Conservation (phyloP, 345 rosid genomes). For the Chamaenerion angustifolium region DNA sequence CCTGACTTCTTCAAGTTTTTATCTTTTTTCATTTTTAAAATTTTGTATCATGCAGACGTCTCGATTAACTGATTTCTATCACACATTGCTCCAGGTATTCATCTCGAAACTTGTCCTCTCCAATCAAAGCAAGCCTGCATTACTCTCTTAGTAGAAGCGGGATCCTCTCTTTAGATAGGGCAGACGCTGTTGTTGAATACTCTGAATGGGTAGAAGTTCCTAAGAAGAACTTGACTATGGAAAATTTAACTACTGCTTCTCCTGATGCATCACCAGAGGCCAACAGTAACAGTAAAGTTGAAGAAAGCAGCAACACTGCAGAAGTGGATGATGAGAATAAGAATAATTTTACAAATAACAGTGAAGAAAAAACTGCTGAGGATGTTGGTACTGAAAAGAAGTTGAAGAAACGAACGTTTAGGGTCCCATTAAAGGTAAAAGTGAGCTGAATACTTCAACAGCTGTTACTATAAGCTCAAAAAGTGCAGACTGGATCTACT, state of each 20-base stretch:
- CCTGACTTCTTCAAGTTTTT: not conserved
- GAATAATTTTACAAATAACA: conserved; percentile 19
- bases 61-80: not conserved
- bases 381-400: conserved; percentile 60
- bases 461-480: too few species aligned
- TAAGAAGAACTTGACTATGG: conserved; percentile 52
- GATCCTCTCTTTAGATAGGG: conserved; percentile 71
- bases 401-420: conserved; percentile 70
- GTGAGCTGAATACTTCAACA: not conserved
- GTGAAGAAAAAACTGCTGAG: conserved; percentile 32
- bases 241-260: conserved; percentile 47
- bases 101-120: conserved; percentile 80
- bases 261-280: conserved; percentile 37
- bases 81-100: conserved; percentile 46
- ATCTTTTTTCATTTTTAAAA: not conserved
- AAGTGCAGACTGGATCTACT: too few species aligned
- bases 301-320: conserved; percentile 36
- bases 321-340: conserved; percentile 29
- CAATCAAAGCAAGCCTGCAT: conserved; percentile 84
- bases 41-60: too few species aligned
- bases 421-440: conserved; percentile 73
- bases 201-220: conserved; percentile 98
- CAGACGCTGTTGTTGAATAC: conserved; percentile 86
- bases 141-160: conserved; percentile 95
- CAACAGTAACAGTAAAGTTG: conserved; percentile 28